A percentile compares a stretch with the other conserved stretches of the same genome.
Conservation (phyloP, 2,329 filamentous ascomycete genomes). For the Sporothrix phasma region DNA sequence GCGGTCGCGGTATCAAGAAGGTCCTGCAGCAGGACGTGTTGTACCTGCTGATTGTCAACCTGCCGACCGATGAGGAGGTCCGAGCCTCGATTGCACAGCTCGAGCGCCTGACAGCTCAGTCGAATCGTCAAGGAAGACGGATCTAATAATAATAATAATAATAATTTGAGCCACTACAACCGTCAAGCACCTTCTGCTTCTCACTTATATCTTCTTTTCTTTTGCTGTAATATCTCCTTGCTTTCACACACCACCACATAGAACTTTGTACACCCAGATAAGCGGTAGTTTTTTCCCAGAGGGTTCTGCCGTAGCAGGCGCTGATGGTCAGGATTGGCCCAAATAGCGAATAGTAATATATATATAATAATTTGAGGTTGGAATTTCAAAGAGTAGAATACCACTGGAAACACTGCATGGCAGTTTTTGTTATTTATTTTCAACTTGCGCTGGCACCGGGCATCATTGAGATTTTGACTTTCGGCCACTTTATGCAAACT, state of each 20-base stretch:
- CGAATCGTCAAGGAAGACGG: background rate
- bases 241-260: no score
- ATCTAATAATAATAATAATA: no score
- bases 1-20: conserved; percentile 7
- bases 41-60: conserved; percentile 42
- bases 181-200: no score
- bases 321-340: no score
- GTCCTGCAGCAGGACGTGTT: conserved; percentile 32
- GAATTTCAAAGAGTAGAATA: background rate
- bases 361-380: background rate
- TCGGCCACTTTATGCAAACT: no score
- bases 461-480: no score
- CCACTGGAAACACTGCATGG: background rate
- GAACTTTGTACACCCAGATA: no score
- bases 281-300: no score
- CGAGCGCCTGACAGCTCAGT: conserved; percentile 5
- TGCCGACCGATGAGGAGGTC: conserved; percentile 36
- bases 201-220: background rate
- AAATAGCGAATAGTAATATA: no score
- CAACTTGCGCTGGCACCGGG: no score
- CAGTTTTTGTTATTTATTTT: background rate
- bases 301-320: no score
- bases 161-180: no score
- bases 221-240: background rate
- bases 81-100: conserved; percentile 18